Base-by-base conservation (phyloP, 2,329 filamentous ascomycete species). In the Pseudodiploospora longispora region DNA sequence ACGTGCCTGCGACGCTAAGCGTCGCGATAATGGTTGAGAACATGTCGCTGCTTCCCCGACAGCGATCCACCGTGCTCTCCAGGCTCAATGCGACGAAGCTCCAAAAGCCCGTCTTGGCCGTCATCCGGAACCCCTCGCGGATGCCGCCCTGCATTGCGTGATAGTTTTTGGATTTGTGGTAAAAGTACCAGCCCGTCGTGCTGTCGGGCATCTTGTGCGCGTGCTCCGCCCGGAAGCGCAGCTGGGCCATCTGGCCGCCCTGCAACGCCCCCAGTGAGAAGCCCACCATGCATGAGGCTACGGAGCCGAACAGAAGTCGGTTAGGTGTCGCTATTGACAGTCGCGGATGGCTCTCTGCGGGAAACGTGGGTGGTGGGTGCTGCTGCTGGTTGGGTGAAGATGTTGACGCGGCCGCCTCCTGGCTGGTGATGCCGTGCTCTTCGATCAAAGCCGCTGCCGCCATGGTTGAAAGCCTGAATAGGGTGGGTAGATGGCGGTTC, bases 161-260 rank as follows among this genome's bases (percentile, higher is more conserved):
- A 69, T 98, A 97, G 66, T 95, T 97, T 66, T 97, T 97, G 61
- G 82, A 87, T 68, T 96, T 96, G 71, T 97, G 91, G 65, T 98
- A 98, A n/a, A 97, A 78, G 61, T 91, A 98, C 93, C 93, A 98
- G 12, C 89, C 91, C 2, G 82, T 80, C 28, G 87, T 82, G 1
- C 83, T 83, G 4, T 79, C 82, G 19, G 93, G 93, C 50, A 96
- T 80, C 52, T 91, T 86, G 71, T 98, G 93, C 1, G 93, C 89
- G 60, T 98, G 95, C 67, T 98, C 93, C 48, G 93, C 93, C 44
- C 91, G 84, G 69, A 96, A 98, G 34, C 85, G 84, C 46, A 95
- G 74, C 41, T 85, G 83, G 1, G 87, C 79, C 60, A 77, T 81
- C 58, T 82, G 82, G 47, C 82, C 82, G 27, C 87, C 88, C 44